phyloP scores from a whole-genome alignment of 768 basidiomycete genomes.

The Termitomyces sp. region DNA sequence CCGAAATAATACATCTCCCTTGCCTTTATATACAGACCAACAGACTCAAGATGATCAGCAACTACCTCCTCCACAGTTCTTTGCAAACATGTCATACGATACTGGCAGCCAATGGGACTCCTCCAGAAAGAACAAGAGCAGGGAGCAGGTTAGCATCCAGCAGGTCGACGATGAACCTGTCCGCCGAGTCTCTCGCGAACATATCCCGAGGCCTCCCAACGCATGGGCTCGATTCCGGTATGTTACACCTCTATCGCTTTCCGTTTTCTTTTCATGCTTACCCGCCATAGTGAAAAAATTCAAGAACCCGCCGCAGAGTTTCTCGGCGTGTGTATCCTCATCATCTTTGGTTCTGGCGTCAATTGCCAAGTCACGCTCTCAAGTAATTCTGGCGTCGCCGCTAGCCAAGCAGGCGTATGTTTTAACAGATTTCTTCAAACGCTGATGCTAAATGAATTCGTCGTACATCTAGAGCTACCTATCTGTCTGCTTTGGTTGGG shows the following conservation, averaged over 20 bases:
- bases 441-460: neutral
- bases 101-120: neutral
- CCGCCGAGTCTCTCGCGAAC: constrained; percentile 14
- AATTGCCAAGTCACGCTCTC: constrained; percentile 57
- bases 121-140: neutral
- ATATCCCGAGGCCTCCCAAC: constrained; percentile 42
- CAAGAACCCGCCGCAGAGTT: constrained; percentile 66
- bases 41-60: neutral
- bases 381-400: constrained; percentile 37
- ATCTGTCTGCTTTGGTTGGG: constrained; percentile 56
- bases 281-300: constrained; percentile 34
- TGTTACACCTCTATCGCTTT: constrained; percentile 3
- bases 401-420: constrained; percentile 55
- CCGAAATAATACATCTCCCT: constrained; percentile 2
- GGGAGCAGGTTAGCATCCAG: neutral
- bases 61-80: neutral
- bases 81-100: neutral
- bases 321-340: constrained; percentile 52
- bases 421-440: neutral
- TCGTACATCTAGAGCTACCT: constrained; percentile 35
- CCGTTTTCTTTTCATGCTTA: neutral
- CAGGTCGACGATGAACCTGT: neutral
- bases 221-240: constrained; percentile 56
- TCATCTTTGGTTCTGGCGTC: constrained; percentile 58
- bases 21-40: neutral